Conservation (phyloP, 805 yeast species). For the Lipomyces oligophaga region DNA sequence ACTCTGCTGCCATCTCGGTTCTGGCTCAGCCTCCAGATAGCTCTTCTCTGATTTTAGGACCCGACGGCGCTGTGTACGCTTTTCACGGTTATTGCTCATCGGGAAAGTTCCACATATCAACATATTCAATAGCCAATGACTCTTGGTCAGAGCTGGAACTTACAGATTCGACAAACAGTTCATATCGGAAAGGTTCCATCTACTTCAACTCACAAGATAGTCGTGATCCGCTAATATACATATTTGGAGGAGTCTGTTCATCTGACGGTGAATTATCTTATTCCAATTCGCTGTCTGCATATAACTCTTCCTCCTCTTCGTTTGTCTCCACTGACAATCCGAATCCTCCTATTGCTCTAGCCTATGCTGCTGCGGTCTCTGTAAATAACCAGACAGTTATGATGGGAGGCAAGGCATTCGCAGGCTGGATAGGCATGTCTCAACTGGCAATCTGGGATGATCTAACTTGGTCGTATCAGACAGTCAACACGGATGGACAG, state of each 20-base stretch:
- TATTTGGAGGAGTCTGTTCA: conserved; percentile 26
- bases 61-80: conserved; percentile 23
- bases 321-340: conserved; percentile 13
- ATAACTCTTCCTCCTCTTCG: conserved; percentile 1
- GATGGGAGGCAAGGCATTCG: conserved; percentile 60
- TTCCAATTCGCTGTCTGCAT: conserved; percentile 18
- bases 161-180: conserved; percentile 2
- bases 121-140: conserved; percentile 3
- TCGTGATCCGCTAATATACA: conserved; percentile 8
- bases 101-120: conserved; percentile 6
- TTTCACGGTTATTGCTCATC: conserved; percentile 32
- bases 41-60: conserved; percentile 33
- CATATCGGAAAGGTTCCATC: conserved; percentile 9
- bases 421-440: conserved; percentile 68
- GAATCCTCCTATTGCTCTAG: conserved; percentile 32
- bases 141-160: conserved; percentile 3
- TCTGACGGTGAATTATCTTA: conserved; percentile 1
- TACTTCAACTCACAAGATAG: conserved; percentile 14
- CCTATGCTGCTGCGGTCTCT: conserved; percentile 30
- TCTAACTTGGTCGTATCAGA: conserved; percentile 60
- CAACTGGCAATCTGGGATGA: conserved; percentile 70
- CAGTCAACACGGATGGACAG: conserved; percentile 30
- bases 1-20: conserved; percentile 10
- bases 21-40: conserved; percentile 34
- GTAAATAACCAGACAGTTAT: conserved; percentile 34